Percentiles rank a stretch among this genome's conserved stretches.
Evolutionary conservation across 2,329 filamentous ascomycete genomes (phyloP).

Genomic region (Sporothrix pseudoabietina): DNA sequence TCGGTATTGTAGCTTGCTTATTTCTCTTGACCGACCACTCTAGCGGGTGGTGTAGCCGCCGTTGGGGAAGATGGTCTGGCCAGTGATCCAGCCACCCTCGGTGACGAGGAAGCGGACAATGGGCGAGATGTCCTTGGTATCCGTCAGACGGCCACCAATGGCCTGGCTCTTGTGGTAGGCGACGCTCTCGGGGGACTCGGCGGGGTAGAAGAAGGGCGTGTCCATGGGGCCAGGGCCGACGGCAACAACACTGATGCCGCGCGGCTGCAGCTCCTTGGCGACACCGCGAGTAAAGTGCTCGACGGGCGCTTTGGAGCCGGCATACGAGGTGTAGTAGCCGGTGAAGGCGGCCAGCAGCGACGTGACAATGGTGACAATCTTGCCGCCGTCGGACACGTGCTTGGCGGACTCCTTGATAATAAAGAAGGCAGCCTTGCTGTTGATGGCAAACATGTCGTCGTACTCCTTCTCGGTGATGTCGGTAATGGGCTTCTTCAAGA

Average conservation of each 20-base stretch:
- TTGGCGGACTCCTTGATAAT: slow-evolving; percentile 48
- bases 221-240: slow-evolving; percentile 47
- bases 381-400: slow-evolving; percentile 49
- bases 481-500: slow-evolving; percentile 50
- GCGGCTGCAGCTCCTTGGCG: slow-evolving; percentile 42
- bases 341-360: slow-evolving; percentile 51
- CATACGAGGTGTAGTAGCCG: slow-evolving; percentile 50
- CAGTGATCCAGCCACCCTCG: slow-evolving; percentile 50
- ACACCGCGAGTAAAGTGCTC: slow-evolving; percentile 46
- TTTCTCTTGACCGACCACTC: slow-evolving; percentile 33
- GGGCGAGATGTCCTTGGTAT: slow-evolving; percentile 50
- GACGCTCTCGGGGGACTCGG: slow-evolving; percentile 48
- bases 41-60: slow-evolving; percentile 50
- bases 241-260: slow-evolving; percentile 43
- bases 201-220: slow-evolving; percentile 50
- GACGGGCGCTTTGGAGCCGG: slow-evolving; percentile 47
- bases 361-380: slow-evolving; percentile 51
- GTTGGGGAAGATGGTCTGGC: slow-evolving; percentile 53
- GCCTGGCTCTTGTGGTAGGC: slow-evolving; percentile 50
- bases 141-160: slow-evolving; percentile 47
- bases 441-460: slow-evolving; percentile 52
- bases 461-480: slow-evolving; percentile 51
- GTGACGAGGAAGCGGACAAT: slow-evolving; percentile 49
- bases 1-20: not conserved
- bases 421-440: slow-evolving; percentile 51